phyloP scores from a whole-genome alignment of 257 asterid genomes.

The Henckelia pumila region DNA sequence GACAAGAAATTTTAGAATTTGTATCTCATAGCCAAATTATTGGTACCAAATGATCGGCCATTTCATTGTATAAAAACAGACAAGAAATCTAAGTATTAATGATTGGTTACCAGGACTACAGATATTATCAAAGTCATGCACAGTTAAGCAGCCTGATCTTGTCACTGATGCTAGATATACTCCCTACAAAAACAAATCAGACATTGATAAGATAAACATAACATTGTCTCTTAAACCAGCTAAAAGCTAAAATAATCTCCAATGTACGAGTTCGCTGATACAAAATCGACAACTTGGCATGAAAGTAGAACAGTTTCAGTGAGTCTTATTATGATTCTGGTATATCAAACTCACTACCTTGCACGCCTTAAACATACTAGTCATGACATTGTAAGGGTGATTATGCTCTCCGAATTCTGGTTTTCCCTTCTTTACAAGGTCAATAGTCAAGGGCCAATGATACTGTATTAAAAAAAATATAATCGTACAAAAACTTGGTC shows the following conservation, averaged over 20 bases:
- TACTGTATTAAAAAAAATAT: neutral
- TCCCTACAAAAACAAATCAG: slow-evolving; percentile 52
- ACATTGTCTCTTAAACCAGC: slow-evolving; percentile 11
- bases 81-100: slow-evolving; percentile 10
- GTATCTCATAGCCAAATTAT: slow-evolving; percentile 9
- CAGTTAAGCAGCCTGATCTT: slow-evolving; percentile 81
- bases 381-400: neutral
- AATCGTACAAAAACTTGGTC: neutral
- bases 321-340: slow-evolving; percentile 4
- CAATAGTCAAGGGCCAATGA: neutral
- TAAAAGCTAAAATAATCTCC: slow-evolving; percentile 1
- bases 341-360: slow-evolving; percentile 5
- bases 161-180: slow-evolving; percentile 89
- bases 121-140: slow-evolving; percentile 80
- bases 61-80: slow-evolving; percentile 4
- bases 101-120: slow-evolving; percentile 53
- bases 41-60: slow-evolving; percentile 2
- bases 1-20: neutral
- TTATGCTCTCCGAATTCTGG: neutral
- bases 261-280: slow-evolving; percentile 2
- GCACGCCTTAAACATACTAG: neutral
- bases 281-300: neutral
- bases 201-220: slow-evolving; percentile 19
- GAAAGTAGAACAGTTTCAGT: neutral
- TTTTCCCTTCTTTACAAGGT: slow-evolving; percentile 1